Percentiles rank a stretch among this genome's conserved stretches.
phyloP scores from a whole-genome alignment of 352 stramenopile species.

The Globisporangium lucens region DNA sequence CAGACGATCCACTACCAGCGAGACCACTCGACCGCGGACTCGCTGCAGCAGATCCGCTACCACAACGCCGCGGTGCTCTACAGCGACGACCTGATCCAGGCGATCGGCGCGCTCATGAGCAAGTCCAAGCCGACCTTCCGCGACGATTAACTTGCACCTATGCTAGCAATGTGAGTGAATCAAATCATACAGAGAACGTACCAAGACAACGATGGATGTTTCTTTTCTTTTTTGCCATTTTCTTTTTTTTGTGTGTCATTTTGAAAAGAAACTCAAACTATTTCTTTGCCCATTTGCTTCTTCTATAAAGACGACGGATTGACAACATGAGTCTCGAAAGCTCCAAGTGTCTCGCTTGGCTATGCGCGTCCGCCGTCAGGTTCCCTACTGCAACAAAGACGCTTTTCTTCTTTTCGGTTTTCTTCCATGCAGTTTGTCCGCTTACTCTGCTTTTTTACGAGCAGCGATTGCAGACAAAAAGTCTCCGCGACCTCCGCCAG shows the following conservation, averaged over 20 bases:
- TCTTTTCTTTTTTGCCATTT: slow-evolving; percentile 12
- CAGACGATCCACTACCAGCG: slow-evolving; percentile 85
- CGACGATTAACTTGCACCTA: slow-evolving; percentile 39
- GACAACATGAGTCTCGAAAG: not conserved
- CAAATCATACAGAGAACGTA: not conserved
- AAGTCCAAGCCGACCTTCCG: slow-evolving; percentile 64
- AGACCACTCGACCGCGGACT: slow-evolving; percentile 78
- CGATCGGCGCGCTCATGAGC: slow-evolving; percentile 68
- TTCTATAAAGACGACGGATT: slow-evolving; percentile 6
- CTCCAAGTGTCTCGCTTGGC: slow-evolving; percentile 3
- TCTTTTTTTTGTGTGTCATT: slow-evolving; percentile 7
- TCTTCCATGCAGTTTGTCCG: not conserved
- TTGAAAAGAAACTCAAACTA: slow-evolving; percentile 3
- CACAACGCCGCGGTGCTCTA: slow-evolving; percentile 85
- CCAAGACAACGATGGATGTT: not conserved
- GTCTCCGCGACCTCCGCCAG: slow-evolving; percentile 37
- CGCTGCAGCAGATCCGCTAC: slow-evolving; percentile 76
- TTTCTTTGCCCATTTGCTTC: slow-evolving; percentile 4
- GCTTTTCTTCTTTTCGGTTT: slow-evolving; percentile 10
- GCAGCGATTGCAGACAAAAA: slow-evolving; percentile 57
- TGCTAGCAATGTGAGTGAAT: not conserved
- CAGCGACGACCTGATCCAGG: slow-evolving; percentile 79
- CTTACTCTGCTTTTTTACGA: slow-evolving; percentile 52
- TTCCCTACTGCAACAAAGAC: slow-evolving; percentile 21
- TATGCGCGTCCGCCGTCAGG: slow-evolving; percentile 2